phyloP scores from a whole-genome alignment of 495 filamentous ascomycete species.

The Saxophila tyrrhenica region DNA sequence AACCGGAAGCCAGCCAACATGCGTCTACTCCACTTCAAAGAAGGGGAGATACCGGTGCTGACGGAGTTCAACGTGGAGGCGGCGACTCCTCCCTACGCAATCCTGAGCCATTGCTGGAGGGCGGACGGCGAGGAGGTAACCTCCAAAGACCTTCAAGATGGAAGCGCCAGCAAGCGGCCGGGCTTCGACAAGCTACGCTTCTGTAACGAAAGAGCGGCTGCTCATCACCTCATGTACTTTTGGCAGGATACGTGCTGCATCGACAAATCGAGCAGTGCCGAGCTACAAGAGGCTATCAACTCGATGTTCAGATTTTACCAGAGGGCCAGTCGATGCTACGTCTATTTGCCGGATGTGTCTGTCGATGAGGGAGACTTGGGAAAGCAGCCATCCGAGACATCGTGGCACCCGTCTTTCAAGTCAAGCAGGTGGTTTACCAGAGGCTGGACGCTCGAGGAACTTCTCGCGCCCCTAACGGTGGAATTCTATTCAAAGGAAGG shows the following conservation, averaged over 20 bases:
- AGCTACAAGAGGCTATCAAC: conserved; percentile 10
- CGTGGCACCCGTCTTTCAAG: not conserved
- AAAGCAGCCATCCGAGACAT: not conserved
- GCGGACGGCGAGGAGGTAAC: not conserved
- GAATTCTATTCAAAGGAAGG: not conserved
- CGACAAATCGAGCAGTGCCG: conserved; percentile 8
- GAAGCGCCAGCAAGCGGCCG: not conserved
- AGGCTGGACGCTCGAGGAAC: not conserved
- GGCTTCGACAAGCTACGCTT: not conserved
- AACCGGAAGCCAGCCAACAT: too few species aligned
- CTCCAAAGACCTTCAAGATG: not conserved
- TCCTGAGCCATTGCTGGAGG: not conserved
- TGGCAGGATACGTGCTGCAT: conserved; percentile 6
- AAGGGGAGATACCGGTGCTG: not conserved
- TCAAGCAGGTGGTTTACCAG: not conserved
- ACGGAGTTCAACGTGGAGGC: not conserved
- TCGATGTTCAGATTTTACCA: conserved; percentile 10
- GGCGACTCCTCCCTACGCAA: not conserved
- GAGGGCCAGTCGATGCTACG: conserved; percentile 4
- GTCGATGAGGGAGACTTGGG: not conserved
- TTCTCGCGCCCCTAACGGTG: not conserved
- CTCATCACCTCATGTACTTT: not conserved
- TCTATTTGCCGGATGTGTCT: conserved; percentile 1
- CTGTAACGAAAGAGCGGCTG: not conserved
- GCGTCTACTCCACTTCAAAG: not conserved